Evolutionary conservation across 805 yeast genomes (phyloP), one percentile per base, ranked within the genome.

Genomic region (Kazachstania africana): DNA sequence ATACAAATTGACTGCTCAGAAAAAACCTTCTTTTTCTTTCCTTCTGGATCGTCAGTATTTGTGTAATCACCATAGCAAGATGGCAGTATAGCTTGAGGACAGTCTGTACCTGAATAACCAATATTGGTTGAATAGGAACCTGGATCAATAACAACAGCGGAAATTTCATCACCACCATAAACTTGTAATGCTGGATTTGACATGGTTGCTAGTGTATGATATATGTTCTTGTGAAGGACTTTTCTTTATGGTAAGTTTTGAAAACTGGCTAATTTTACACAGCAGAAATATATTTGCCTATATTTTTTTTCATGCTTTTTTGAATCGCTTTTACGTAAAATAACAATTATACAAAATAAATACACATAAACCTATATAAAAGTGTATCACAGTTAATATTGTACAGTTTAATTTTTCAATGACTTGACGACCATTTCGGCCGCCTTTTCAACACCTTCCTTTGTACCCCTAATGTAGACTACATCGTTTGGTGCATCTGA

Each of bases 41-140:
- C 29, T 23, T 35, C 36, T 5, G 39, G 43, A 14, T 32, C 37
- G 19, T 48, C 54, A 8, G 39, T 34, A 29, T 41, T 30, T 28
- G 35, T 18, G 34, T 36, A 34, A 4, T 25, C 25, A 6, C 75
- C 79, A 47, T 72, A 83, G 37, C 55, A 68, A 1, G 95, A 80
- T 3, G 95, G 91, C 9, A 77, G 54, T 16, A 80, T 71, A 4
- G 75, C 60, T 40, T 77, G 71, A 9, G 98, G 98, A 33, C 72
- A 68, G 50, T 87, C 95, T 35, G 84, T 88, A 8, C 97, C 97
- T 3, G 96, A 87, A 55, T 72, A 85, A 1, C 98, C 98, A 13
- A 78, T 73, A 33, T 88, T 73, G 5, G 95, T 84, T 37, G 73
- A 62, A 38, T 66, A 73, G 8, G 95, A 78, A 22, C 97, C 97